Evolutionary conservation across 495 filamentous ascomycete species (phyloP).

Genomic region (Cercophora sp.): DNA sequence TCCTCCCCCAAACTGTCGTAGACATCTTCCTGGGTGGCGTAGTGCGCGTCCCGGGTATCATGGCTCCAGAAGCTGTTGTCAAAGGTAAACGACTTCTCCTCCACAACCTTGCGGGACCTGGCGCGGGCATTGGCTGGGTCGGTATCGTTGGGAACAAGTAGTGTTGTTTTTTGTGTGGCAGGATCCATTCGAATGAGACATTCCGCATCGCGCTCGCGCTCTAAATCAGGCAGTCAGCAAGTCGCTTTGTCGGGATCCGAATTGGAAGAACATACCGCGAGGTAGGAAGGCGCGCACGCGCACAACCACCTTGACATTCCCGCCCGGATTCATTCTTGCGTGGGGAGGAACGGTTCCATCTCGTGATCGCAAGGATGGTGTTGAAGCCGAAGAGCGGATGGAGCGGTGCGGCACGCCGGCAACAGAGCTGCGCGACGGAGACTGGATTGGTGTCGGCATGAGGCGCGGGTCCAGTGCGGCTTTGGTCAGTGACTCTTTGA

Average conservation of each 20-base stretch:
- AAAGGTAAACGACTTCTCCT: slow-evolving; percentile 91
- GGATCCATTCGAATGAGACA: slow-evolving; percentile 93
- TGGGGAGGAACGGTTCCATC: slow-evolving; percentile 54
- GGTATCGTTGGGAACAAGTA: slow-evolving; percentile 61
- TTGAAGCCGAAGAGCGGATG: slow-evolving; percentile 59
- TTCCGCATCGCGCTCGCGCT: slow-evolving; percentile 71
- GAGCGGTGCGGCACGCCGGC: slow-evolving; percentile 19
- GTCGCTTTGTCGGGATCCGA: too few relatives aligned
- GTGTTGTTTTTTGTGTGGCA: slow-evolving; percentile 69
- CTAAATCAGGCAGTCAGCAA: too few relatives aligned
- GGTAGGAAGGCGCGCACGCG: slow-evolving; percentile 84
- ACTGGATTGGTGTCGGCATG: slow-evolving; percentile 38
- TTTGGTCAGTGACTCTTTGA: slow-evolving; percentile 42
- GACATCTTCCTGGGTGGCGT: slow-evolving; percentile 74
- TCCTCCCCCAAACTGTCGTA: slow-evolving; percentile 95
- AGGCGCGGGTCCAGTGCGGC: slow-evolving; percentile 43
- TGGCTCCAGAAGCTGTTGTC: slow-evolving; percentile 99
- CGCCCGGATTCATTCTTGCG: slow-evolving; percentile 55
- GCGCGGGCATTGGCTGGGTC: slow-evolving; percentile 65
- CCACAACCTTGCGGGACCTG: slow-evolving; percentile 69
- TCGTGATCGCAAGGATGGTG: slow-evolving; percentile 67
- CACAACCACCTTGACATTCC: slow-evolving; percentile 94
- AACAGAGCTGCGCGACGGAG: slow-evolving; percentile 5
- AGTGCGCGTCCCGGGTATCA: slow-evolving; percentile 59
- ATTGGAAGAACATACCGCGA: slow-evolving; percentile 62